Base-by-base conservation (phyloP, 192 early-diverging fungal species). In the Entomortierella lignicola region DNA sequence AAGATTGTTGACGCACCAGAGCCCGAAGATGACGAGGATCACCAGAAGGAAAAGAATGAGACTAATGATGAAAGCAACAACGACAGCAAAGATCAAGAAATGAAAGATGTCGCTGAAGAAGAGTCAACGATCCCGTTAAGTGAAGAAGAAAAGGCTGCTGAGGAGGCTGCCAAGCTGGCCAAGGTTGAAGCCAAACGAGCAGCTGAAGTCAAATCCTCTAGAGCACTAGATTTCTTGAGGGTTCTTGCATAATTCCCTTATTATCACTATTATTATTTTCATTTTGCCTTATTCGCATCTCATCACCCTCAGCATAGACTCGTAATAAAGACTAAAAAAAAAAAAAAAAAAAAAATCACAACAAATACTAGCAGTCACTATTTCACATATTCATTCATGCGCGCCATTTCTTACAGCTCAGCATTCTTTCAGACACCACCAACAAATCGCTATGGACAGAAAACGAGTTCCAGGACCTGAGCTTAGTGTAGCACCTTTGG, bases 401-500 rank as follows among this genome's bases (percentile, higher is more conserved):
- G 47, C 47, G 47, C 47, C 47, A 7, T 37, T 37, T 37, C 34
- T 37, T 37, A 37, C 34, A 37, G n/a, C n/a, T n/a, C n/a, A n/a
- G n/a, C n/a, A n/a, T n/a, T n/a, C 20, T 15, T 12, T 47, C 32
- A 30, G 27, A 54, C 66, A 48, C 17, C 13, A 59, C 21, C 39
- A 27, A 43, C 18, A 31, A 21, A 62, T 0, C 39, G 3, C 30
- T 17, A 84, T 85, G 72, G 87, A 88, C 72, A 70, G 87, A 34
- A 83, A 85, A 57, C 74, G 87, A 69, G 84, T 88, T 56, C 61
- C 70, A 63, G 87, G 87, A 39, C 87, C 87, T 17, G 87, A 88
- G 48, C 42, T 81, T 13, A 88, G 84, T 29, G 84, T 83, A 3
- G 60, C 75, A 26, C 87, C 87, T 18, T 67, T 88, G 31, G 81